Conservation (phyloP, 2,329 filamentous ascomycete genomes). For the Talaromyces sp. region DNA sequence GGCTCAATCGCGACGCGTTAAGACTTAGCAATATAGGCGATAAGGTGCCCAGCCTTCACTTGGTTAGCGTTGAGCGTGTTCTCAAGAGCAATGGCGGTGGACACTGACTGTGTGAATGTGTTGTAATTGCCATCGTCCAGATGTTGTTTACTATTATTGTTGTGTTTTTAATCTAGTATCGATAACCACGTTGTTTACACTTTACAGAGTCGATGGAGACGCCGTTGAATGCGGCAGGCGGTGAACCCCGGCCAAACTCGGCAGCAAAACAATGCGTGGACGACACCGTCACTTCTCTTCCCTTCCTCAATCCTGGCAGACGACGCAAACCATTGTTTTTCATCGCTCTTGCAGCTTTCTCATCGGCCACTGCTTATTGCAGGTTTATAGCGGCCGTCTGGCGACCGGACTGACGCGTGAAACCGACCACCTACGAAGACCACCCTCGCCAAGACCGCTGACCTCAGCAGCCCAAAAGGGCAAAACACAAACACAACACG, state of each 20-base stretch:
- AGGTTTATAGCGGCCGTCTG: neutral
- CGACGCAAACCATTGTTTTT: neutral
- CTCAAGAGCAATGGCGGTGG: neutral
- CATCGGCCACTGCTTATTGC: neutral
- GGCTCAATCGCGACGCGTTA: neutral
- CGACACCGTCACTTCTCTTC: neutral
- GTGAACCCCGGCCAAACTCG: neutral
- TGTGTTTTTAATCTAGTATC: neutral
- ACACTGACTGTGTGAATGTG: neutral
- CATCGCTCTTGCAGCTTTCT: neutral
- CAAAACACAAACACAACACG: constrained; percentile 24
- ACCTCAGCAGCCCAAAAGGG: constrained; percentile 14
- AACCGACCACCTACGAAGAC: neutral
- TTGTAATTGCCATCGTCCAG: neutral
- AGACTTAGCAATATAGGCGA: neutral
- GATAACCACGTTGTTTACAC: neutral
- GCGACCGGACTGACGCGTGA: neutral
- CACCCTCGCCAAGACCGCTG: neutral
- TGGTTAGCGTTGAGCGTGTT: neutral
- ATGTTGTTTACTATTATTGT: neutral
- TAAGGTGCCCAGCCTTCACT: neutral
- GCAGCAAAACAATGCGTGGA: neutral
- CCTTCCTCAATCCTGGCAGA: neutral
- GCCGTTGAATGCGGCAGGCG: neutral
- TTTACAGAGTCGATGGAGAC: neutral